Conservation (phyloP, 2,329 filamentous ascomycete species). For the Arthrobotrys pseudoclavata region DNA sequence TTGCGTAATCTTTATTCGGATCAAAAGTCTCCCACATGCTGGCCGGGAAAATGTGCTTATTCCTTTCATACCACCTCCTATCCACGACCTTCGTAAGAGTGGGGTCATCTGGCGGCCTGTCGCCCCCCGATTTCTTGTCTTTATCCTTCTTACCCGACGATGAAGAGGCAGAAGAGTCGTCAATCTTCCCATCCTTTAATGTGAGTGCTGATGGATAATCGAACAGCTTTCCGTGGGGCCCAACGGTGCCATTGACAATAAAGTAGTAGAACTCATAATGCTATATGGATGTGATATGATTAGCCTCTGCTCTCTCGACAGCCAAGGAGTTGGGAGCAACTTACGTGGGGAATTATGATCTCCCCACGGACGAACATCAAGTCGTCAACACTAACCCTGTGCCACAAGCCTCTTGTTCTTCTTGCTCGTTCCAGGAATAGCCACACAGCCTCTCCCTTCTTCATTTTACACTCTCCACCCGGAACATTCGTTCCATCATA, state of each 20-base stretch:
- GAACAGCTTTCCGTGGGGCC: constrained; percentile 81
- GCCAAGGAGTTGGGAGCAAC: constrained; percentile 65
- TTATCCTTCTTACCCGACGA: constrained; percentile 32
- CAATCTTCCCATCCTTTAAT: constrained; percentile 55
- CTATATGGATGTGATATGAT: constrained; percentile 68
- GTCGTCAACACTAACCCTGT: constrained; percentile 92
- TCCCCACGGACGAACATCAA: constrained; percentile 91
- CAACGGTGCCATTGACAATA: constrained; percentile 85
- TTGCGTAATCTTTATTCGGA: constrained; percentile 85
- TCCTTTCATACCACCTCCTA: constrained; percentile 94
- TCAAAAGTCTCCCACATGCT: constrained; percentile 97
- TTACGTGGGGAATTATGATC: constrained; percentile 92
- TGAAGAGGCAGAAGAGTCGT: constrained; percentile 23
- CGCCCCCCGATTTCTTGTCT: constrained; percentile 76
- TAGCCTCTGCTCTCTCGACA: not conserved
- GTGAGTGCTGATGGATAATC: constrained; percentile 71
- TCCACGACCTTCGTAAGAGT: constrained; percentile 93
- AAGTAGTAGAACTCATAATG: constrained; percentile 99
- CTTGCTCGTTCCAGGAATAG: constrained; percentile 80
- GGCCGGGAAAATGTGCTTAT: constrained; percentile 98
- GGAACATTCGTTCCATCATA: constrained; percentile 90
- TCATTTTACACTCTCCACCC: constrained; percentile 82
- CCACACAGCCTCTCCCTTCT: constrained; percentile 95
- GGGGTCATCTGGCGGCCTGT: constrained; percentile 77
- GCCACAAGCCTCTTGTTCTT: constrained; percentile 84